Base-by-base conservation (phyloP, 768 basidiomycete genomes). In the Tulasnella sp. region DNA sequence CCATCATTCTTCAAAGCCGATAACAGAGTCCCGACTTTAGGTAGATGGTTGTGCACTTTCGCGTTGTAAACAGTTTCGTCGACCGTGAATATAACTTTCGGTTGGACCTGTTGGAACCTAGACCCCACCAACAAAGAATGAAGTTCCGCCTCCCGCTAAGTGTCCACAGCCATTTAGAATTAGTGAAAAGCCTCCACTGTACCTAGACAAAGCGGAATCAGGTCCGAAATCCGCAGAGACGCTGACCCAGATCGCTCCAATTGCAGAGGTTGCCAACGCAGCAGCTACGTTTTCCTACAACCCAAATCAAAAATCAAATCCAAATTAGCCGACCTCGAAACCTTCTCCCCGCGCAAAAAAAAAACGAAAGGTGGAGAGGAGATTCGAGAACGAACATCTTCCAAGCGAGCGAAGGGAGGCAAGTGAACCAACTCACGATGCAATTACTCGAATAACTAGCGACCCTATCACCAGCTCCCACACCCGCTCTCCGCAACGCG, bases 51-150 rank as follows among this genome's bases (percentile, higher is more conserved):
- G 82, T 93, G 91, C 0, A 90, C 84, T 83, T 91, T 91, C 44
- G 87, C 90, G 82, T 92, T 93, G 83, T 93, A 92, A 88, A 91
- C 89, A 5, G 93, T 90, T 23, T 88, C 87, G 83, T 93, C 91
- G 70, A 92, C 91, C 16, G 90, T 88, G 82, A 94, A 92, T 40
- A 94, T 86, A 75, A 94, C 85, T 61, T 86, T 89, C 5, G 92
- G 92, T 79, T 90, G 87, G 26, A 94, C 92, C 88, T 94, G 93
- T 82, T 92, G 90, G 79, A 94, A 90, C 87, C 93, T 95, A 92
- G 61, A 91, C 84, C 2, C 93, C 91, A 57, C 51, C 13, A 29
- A 51, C 51, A 20, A 39, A 35, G n/a, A 70, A 76, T 69, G 26
- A 57, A 32, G 29, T 26, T 26, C 32, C n/a, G 26, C n/a, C 57